phyloP scores from a whole-genome alignment of 129 eudicot genomes.

The Pittosporum tobira region DNA sequence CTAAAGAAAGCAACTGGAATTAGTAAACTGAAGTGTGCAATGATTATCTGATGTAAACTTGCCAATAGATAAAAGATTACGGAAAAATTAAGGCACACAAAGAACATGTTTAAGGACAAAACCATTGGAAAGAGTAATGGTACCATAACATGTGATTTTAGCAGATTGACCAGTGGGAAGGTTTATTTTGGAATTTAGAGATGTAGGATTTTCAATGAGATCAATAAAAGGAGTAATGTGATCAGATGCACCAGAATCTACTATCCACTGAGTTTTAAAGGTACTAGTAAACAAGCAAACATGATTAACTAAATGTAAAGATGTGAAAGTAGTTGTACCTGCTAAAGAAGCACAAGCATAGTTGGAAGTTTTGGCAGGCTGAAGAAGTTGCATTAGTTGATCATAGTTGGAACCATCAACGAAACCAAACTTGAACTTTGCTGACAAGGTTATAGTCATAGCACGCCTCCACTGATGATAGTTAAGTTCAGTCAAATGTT shows the following conservation, averaged over 20 bases:
- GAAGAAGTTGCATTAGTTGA: too few relatives aligned
- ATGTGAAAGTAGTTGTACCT: too few relatives aligned
- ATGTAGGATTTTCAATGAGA: fast-evolving
- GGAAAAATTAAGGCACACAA: neutral
- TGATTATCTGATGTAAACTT: too few relatives aligned
- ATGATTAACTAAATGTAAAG: too few relatives aligned
- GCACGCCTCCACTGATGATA: neutral
- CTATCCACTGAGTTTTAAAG: neutral
- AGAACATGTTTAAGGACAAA: fast-evolving
- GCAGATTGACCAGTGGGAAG: neutral
- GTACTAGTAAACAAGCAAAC: too few relatives aligned
- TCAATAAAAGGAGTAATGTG: neutral
- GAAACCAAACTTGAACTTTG: neutral
- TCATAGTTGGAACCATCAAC: neutral
- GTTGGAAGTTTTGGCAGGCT: too few relatives aligned
- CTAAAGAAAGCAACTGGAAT: too few relatives aligned
- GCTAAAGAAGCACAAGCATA: too few relatives aligned
- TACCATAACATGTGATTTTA: neutral
- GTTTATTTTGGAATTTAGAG: neutral
- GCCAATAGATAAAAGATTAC: neutral
- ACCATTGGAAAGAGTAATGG: neutral
- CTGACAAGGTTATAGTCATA: neutral
- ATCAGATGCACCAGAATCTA: neutral
- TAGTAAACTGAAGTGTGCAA: too few relatives aligned
- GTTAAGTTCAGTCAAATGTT: neutral